A percentile compares a stretch with the other conserved stretches of the same genome.
phyloP scores from a whole-genome alignment of 805 yeast species.

The Vanderwaltozyma verrucispora region DNA sequence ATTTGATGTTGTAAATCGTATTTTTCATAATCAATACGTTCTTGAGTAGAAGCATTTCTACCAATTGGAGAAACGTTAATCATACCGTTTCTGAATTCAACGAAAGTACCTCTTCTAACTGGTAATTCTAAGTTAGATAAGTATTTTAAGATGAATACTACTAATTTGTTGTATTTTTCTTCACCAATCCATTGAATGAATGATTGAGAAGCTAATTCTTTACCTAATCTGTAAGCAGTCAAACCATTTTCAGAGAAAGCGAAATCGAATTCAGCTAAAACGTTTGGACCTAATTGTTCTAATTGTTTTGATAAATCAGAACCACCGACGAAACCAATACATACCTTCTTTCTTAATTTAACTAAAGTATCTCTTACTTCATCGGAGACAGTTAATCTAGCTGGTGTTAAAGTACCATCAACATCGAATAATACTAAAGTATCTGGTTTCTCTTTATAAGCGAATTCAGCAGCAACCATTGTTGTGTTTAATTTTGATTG shows the following conservation, averaged over 20 bases:
- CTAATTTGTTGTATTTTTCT: slow-evolving; percentile 82
- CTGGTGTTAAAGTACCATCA: slow-evolving; percentile 97
- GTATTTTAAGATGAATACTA: slow-evolving; percentile 75
- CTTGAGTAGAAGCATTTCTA: slow-evolving; percentile 91
- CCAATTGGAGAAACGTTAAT: slow-evolving; percentile 97
- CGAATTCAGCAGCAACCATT: slow-evolving; percentile 35
- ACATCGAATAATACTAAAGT: slow-evolving; percentile 92
- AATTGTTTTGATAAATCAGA: slow-evolving; percentile 88
- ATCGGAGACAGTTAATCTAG: slow-evolving; percentile 67
- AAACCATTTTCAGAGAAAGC: slow-evolving; percentile 96
- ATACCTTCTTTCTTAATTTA: slow-evolving; percentile 81
- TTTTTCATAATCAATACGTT: slow-evolving; percentile 86
- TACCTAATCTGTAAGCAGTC: slow-evolving; percentile 90
- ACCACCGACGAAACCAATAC: slow-evolving; percentile 97
- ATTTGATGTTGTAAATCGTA: slow-evolving; percentile 72
- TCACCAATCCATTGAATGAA: slow-evolving; percentile 95
- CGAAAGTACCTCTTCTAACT: slow-evolving; percentile 95
- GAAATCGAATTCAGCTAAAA: slow-evolving; percentile 79
- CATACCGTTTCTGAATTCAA: slow-evolving; percentile 99
- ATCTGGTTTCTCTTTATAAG: slow-evolving; percentile 72
- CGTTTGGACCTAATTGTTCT: slow-evolving; percentile 84
- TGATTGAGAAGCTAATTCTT: slow-evolving; percentile 83
- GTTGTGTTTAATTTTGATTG: not conserved
- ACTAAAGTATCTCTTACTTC: slow-evolving; percentile 66
- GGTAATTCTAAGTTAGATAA: slow-evolving; percentile 83